Evolutionary conservation across 1,284 basidiomycete species (phyloP), one percentile per base, ranked within the genome.

Genomic region (Cerrena zonata): DNA sequence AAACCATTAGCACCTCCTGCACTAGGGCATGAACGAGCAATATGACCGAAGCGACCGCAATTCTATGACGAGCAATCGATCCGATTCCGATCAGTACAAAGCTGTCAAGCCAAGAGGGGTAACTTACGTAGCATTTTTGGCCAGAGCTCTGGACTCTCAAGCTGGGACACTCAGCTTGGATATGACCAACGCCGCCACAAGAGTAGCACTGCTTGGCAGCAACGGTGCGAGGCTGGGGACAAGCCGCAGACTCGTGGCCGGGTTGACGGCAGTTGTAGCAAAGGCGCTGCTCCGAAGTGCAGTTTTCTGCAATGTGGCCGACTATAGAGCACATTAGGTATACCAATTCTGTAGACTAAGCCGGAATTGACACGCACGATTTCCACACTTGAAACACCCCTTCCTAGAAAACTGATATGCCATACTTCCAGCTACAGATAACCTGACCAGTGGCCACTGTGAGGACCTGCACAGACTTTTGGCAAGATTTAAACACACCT

Each of bases 211-310:
- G 87, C 71, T 90, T 91, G 50, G 83, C 79, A 53, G 81, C 77
- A 43, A 78, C 77, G 21, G 83, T 86, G 57, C 90, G 81, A 46
- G 91, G 91, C 60, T 83, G 82, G 42, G 91, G 88, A 69, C 92
- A 95, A 53, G 85, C 83, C 55, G 86, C 86, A 36, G 88, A 91
- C 71, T 94, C 91, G 65, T 94, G 92, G 22, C 91, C 91, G 13
- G 90, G 88, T 68, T 89, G 85, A 60, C 86, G 82, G 69, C 91
- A 94, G 69, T 94, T 94, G 75, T 92, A 94, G 74, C 91, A 94
- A 54, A 94, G 80, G 58, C 90, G 82, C 66, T 87, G 82, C 61
- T 88, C 86, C 56, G 88, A 89, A 49, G 89, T 79, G 68, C 91
- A 94, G 63, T 86, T 87, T 74, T 91, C 91, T 59, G 91, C 91